Conservation (phyloP, 192 early-diverging fungal genomes). For the Haplosporangium gracile region DNA sequence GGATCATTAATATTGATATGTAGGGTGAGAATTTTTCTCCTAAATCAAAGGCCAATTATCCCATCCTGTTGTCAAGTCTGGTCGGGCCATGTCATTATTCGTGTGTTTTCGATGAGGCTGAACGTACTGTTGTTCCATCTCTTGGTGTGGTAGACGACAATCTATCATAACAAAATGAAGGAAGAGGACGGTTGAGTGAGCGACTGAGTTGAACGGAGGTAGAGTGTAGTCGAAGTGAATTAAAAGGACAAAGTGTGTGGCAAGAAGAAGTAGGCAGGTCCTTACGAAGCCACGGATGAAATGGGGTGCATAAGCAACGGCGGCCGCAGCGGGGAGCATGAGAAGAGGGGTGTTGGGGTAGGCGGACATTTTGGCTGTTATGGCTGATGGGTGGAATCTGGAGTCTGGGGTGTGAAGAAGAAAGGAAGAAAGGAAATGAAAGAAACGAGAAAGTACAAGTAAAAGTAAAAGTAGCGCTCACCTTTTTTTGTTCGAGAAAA, state of each 20-base stretch:
- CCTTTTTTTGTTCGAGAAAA: background rate
- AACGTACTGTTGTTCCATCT: constrained; percentile 55
- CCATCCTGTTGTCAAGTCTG: background rate
- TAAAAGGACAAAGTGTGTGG: background rate
- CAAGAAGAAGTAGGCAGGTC: background rate
- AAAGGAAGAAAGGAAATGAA: background rate
- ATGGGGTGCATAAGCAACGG: constrained; percentile 54
- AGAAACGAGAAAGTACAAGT: background rate
- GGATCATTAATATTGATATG: background rate
- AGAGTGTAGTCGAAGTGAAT: background rate
- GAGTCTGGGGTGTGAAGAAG: background rate
- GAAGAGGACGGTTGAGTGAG: background rate
- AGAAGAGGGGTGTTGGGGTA: constrained; percentile 50
- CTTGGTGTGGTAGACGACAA: constrained; percentile 44
- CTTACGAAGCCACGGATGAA: constrained; percentile 40
- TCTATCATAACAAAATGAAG: constrained; percentile 8
- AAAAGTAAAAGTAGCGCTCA: background rate
- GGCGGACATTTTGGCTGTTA: constrained; percentile 8
- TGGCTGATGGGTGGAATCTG: background rate
- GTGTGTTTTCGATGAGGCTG: background rate
- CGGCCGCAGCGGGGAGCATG: constrained; percentile 41
- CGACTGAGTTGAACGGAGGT: background rate
- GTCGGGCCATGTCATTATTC: too few species aligned
- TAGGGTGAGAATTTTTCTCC: background rate
- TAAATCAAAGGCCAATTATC: background rate